Base-by-base conservation (phyloP, 371 early-diverging fungal species). In the Circinella umbellata region DNA sequence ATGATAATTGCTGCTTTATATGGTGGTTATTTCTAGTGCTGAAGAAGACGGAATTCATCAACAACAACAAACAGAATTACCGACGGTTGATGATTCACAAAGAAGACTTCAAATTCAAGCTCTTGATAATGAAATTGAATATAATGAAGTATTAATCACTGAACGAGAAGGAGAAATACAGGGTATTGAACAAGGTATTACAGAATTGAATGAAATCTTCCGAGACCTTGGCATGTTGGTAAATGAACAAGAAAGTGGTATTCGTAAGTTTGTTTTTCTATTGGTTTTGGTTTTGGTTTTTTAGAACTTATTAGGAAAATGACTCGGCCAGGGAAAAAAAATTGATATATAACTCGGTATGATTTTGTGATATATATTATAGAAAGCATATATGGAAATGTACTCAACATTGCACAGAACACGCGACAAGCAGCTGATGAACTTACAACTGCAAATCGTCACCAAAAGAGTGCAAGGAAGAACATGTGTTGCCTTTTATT, bases 161-260 rank as follows among this genome's bases (percentile, higher is more conserved):
- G 98, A 99, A 76, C 91, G 98, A 15, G 99, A 99, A 73, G 88
- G 88, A 46, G 98, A 97, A 69, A 91, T 99, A 18, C 84, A 86
- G 61, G 94, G 93, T 51, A 97, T 99, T 69, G 98, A 98, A 76
- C 89, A 90, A 67, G 96, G 95, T 17, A 97, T 98, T 39, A 89
- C 89, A 4, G 93, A 94, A 73, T 84, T 99, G 20, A 98, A 98
- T 75, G 98, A 98, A 78, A 93, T 99, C 63, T 99, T 99, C 78
- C 84, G 96, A 69, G 98, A 98, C 80, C 78, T 99, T 57, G 97
- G 97, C 13, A 95, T 96, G 55, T 85, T 99, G 68, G 98, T 99
- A 15, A 91, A 94, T 62, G 97, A 98, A 74, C 99, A 99, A 87
- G 94, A 95, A 72, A 89, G 91, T 66, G 88, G 96, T 74, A 86